These are phyloP conservation scores for Kwoniella shandongensis DNA, from an alignment of 768 basidiomycete genomes.

Conservation along the genomic window DNA sequence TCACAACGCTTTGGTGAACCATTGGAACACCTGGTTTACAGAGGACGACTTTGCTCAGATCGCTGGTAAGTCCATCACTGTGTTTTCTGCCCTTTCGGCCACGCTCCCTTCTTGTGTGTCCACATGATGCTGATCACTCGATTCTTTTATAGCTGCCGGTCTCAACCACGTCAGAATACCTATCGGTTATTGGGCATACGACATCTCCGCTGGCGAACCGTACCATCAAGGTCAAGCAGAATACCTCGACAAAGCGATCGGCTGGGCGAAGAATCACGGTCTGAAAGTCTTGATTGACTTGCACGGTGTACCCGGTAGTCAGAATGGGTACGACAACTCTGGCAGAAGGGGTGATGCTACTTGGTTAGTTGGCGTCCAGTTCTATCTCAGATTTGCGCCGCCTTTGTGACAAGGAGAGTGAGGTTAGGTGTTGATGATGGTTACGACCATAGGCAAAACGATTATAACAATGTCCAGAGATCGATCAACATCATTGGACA, in stretches of 20 bases:
- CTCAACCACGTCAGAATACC: conserved; percentile 52
- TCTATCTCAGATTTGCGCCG: background rate
- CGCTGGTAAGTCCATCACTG: conserved; percentile 35
- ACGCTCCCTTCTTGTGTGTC: background rate
- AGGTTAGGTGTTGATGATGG: background rate
- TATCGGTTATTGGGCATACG: conserved; percentile 52
- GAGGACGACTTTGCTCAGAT: conserved; percentile 53
- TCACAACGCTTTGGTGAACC: conserved; percentile 34
- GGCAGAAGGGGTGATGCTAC: conserved; percentile 41
- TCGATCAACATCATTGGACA: conserved; percentile 41
- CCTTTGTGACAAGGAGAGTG: background rate
- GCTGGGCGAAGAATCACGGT: conserved; percentile 48
- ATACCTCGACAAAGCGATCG: conserved; percentile 51
- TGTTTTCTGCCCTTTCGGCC: background rate
- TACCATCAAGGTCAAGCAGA: conserved; percentile 49
- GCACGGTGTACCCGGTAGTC: conserved; percentile 51
- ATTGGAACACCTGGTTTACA: conserved; percentile 54
- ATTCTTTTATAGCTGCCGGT: conserved; percentile 13
- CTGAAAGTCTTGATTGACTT: conserved; percentile 52
- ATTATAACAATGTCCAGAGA: conserved; percentile 40
- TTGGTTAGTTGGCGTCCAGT: conserved; percentile 29
- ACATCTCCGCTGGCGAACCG: conserved; percentile 47
- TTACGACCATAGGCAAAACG: conserved; percentile 24
- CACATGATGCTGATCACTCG: background rate
- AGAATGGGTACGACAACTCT: conserved; percentile 52